Percentiles rank a stretch among this genome's conserved stretches.
Conservation (phyloP, 176 grass and related monocot genomes). For the Calamus simplicifolius region DNA sequence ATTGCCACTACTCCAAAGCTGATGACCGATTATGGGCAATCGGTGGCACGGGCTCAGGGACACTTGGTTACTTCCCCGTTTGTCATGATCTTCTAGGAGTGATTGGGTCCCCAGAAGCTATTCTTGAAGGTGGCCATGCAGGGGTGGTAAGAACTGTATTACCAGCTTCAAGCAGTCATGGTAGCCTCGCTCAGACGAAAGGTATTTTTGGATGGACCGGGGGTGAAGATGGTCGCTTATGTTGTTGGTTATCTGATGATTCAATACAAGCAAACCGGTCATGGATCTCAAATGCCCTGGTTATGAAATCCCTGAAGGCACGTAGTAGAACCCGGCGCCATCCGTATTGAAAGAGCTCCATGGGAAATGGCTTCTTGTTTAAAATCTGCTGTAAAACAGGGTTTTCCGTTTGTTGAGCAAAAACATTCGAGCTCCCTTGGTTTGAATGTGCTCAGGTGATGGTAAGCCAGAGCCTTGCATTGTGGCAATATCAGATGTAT, state of each 20-base stretch:
- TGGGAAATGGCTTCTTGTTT: too few species aligned
- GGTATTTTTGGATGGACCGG: conserved; percentile 93
- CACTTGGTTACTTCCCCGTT: conserved; percentile 75
- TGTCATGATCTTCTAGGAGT: conserved; percentile 19
- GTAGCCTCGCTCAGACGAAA: conserved; percentile 23
- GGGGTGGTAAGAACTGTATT: conserved; percentile 61
- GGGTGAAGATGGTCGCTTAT: conserved; percentile 80
- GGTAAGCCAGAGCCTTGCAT: too few species aligned
- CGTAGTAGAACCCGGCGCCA: conserved; percentile 35
- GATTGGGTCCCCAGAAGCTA: conserved; percentile 51
- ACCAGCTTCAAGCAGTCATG: conserved; percentile 28
- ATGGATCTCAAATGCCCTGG: conserved; percentile 56
- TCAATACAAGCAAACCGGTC: conserved; percentile 33
- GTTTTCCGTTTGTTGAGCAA: too few species aligned
- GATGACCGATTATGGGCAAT: conserved; percentile 76
- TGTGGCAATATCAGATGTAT: too few species aligned
- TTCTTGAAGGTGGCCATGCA: conserved; percentile 75
- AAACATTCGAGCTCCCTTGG: too few species aligned
- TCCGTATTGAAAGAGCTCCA: conserved; percentile 43
- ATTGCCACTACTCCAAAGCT: conserved; percentile 65
- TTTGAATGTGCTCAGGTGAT: too few species aligned
- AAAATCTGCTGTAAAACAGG: too few species aligned
- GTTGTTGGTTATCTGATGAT: conserved; percentile 65
- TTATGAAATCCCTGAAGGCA: conserved; percentile 37
- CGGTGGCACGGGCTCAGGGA: conserved; percentile 55